Base-by-base conservation (phyloP, 495 filamentous ascomycete genomes). In the Hyaloscypha variabilis region DNA sequence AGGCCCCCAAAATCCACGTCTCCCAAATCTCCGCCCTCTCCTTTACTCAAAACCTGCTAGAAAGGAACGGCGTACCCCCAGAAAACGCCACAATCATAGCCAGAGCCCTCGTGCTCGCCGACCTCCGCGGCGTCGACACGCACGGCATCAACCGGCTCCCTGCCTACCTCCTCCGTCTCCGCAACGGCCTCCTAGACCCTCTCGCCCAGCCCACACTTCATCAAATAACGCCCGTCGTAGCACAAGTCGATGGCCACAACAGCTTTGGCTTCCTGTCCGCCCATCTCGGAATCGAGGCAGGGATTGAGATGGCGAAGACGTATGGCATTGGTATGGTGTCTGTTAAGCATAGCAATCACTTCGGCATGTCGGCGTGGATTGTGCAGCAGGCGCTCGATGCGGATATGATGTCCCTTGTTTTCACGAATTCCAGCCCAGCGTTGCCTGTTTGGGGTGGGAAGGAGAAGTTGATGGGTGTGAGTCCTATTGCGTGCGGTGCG, bases 361-460 rank as follows among this genome's bases (percentile, higher is more conserved):
- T 91, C 68, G 91, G 91, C 61, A 93, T 92, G 90, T 84, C 83
- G 0, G 90, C 90, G 0, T 92, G 90, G 89, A 63, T 93, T 8
- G 90, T 91, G 39, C 85, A 89, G 73, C 88, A 91, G 74, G 91
- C 91, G 10, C 68, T 91, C 52, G 87, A 91, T 56, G 85, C 82
- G 6, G 85, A 82, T 17, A 89, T 92, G 88, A 87, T 91, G 84
- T 84, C 80, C 60, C 78, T 94, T 0, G 90, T 92, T 5, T 94
- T 94, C 67, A 94, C 91, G 31, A 94, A 93, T 74, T 88, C 85
- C 13, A 89, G 85, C 23, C 89, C 90, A 0, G 91, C 90, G 30
- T 75, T 94, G 55, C 90, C 91, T 0, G 87, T 84, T 2, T 94
- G 87, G 84, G 91, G 91, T 23, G 89, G 88, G 23, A 79, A 76